Conservation (phyloP, 345 rosid genomes). For the Carallia pectinifolia region DNA sequence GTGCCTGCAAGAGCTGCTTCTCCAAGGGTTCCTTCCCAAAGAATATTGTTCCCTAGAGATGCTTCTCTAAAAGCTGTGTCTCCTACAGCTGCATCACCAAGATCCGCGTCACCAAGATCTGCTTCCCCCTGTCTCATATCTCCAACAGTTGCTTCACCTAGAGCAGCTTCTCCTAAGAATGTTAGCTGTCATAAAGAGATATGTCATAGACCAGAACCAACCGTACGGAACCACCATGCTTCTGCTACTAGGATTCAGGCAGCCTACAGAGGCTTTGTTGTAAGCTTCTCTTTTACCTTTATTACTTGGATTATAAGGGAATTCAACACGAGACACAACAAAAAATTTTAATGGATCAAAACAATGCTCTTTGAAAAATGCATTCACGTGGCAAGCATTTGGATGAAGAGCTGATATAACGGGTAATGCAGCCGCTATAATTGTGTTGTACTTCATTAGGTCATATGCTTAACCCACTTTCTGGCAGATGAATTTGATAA, state of each 20-base stretch:
- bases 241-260: conserved; percentile 87
- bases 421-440: not conserved
- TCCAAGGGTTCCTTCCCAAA: conserved; percentile 30
- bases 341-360: not conserved
- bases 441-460: not conserved
- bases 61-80: conserved; percentile 29
- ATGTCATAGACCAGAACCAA: conserved; percentile 62
- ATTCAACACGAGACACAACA: not conserved
- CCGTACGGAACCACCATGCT: conserved; percentile 50
- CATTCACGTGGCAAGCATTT: not conserved
- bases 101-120: conserved; percentile 17
- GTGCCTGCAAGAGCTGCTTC: conserved; percentile 33
- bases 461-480: no score
- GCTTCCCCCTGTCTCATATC: conserved; percentile 55
- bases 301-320: not conserved
- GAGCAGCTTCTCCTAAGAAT: conserved; percentile 43
- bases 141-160: conserved; percentile 50
- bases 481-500: not conserved
- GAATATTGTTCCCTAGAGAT: conserved; percentile 51
- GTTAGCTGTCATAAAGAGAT: conserved; percentile 41
- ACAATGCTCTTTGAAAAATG: no score
- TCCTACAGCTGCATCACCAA: not conserved
- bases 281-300: conserved; percentile 34
- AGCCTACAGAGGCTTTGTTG: conserved; percentile 80
- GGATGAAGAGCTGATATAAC: not conserved